These are phyloP conservation scores for Cercospora sp. DNA, from an alignment of 2,329 filamentous ascomycete species.

Conservation along the genomic window DNA sequence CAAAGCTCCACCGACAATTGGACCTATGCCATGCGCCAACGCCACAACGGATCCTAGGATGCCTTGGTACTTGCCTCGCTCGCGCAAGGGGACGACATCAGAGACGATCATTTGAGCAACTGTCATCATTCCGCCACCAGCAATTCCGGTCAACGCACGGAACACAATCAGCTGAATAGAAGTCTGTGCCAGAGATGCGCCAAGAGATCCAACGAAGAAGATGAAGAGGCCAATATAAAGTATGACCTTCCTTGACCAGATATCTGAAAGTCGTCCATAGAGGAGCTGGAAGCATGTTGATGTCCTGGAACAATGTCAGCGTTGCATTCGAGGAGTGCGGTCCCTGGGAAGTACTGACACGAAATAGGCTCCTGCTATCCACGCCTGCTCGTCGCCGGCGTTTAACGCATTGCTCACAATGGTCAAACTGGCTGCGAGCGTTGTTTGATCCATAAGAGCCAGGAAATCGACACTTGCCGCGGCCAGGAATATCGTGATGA, in stretches of 20 bases:
- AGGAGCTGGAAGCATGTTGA: constrained; percentile 54
- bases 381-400: constrained; percentile 53
- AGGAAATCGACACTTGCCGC: constrained; percentile 58
- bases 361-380: constrained; percentile 59
- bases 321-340: neutral
- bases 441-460: constrained; percentile 60
- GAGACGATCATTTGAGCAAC: constrained; percentile 36
- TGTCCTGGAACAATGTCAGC: constrained; percentile 19
- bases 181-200: constrained; percentile 24
- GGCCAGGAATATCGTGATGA: constrained; percentile 60
- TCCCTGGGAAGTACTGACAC: constrained; percentile 36
- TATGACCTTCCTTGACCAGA: constrained; percentile 65
- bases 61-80: constrained; percentile 34
- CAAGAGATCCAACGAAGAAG: constrained; percentile 51
- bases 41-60: constrained; percentile 28
- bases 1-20: constrained; percentile 49
- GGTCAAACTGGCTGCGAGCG: constrained; percentile 56
- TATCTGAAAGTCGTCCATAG: constrained; percentile 66
- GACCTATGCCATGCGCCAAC: constrained; percentile 46
- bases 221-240: constrained; percentile 60
- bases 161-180: constrained; percentile 52
- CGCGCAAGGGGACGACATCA: constrained; percentile 33
- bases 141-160: constrained; percentile 57
- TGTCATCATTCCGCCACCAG: constrained; percentile 45
- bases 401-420: constrained; percentile 55